These are phyloP conservation scores for Fusarium coffeatum DNA, from an alignment of 2,329 filamentous ascomycete species.

Conservation along the genomic window DNA sequence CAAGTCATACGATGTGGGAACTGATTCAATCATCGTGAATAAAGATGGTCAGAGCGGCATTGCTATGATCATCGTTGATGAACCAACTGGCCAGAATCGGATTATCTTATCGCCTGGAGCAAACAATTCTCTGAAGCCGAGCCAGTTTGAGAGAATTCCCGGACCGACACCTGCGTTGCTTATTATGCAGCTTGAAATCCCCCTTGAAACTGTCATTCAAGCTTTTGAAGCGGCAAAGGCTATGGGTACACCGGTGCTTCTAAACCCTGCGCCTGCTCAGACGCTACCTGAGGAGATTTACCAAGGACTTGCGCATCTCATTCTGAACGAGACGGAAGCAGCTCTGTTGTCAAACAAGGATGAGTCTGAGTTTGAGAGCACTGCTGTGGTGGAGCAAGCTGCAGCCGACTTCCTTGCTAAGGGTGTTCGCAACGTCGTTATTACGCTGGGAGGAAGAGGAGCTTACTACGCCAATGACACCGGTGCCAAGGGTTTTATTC, in stretches of 20 bases:
- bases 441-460: conserved; percentile 85
- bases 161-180: conserved; percentile 67
- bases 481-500: conserved; percentile 61
- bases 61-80: conserved; percentile 81
- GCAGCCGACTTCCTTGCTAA: conserved; percentile 70
- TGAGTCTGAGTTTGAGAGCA: conserved; percentile 61
- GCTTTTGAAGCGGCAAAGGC: conserved; percentile 65
- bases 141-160: conserved; percentile 51
- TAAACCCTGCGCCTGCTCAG: conserved; percentile 87
- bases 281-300: conserved; percentile 75
- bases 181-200: conserved; percentile 82
- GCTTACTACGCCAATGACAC: conserved; percentile 70
- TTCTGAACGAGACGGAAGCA: conserved; percentile 93
- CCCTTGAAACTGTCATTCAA: conserved; percentile 71
- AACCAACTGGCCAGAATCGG: conserved; percentile 78
- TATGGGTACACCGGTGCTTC: conserved; percentile 70
- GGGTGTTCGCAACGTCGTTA: conserved; percentile 81
- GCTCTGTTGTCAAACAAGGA: conserved; percentile 72
- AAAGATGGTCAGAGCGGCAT: conserved; percentile 63
- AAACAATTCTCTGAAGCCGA: conserved; percentile 65
- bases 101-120: conserved; percentile 80
- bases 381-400: conserved; percentile 59
- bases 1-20: conserved; percentile 70
- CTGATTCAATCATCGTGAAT: conserved; percentile 60
- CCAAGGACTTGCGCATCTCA: conserved; percentile 76